Evolutionary conservation across 345 rosid genomes (phyloP), one percentile per base, ranked within the genome.

Genomic region (Salix exigua): DNA sequence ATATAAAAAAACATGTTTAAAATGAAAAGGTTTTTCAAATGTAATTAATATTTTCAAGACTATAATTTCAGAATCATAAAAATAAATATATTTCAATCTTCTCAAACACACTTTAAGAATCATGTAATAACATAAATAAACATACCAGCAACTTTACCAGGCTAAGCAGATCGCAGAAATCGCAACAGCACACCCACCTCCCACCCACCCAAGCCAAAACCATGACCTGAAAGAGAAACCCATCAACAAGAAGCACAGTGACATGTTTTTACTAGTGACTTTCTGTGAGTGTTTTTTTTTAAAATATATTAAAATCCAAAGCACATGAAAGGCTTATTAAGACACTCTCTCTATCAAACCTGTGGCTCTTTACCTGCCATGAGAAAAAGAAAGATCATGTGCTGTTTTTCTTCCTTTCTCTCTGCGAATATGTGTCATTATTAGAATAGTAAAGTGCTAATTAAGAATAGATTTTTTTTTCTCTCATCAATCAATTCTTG

Each of bases 221-320:
- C 76, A 71, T 58, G 65, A 46, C 65, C 82, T 28, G 16, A 30
- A 40, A 18, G 18, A 65, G 5, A 63, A 75, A 53, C 42, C 72
- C 55, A 35, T 68, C 50, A 68, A 26, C 31, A 3, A 0, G 9
- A 14, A 23, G 63, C 16, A n/a, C 11, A 19, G 25, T 17, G 26
- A 10, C 25, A 10, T 18, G 33, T 23, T 3, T 19, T 21, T 14
- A 7, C 4, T 16, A 30, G 38, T 7, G 60, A 31, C 33, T 31
- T 31, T 31, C 4, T 31, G 4, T 4, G 5, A 31, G 5, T 4
- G 33, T 4, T 31, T 31, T 31, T 31, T 31, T 31, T 31, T 4
- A 31, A 31, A 31, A 31, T 31, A 4, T 31, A 31, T 31, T 31
- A 31, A 31, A 31, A 31, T 83, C n/a, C 50, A 11, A 46, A 46